A percentile compares a stretch with the other conserved stretches of the same genome.
Evolutionary conservation across 176 grass and related monocot genomes (phyloP).

Genomic region (Paspalum notatum): DNA sequence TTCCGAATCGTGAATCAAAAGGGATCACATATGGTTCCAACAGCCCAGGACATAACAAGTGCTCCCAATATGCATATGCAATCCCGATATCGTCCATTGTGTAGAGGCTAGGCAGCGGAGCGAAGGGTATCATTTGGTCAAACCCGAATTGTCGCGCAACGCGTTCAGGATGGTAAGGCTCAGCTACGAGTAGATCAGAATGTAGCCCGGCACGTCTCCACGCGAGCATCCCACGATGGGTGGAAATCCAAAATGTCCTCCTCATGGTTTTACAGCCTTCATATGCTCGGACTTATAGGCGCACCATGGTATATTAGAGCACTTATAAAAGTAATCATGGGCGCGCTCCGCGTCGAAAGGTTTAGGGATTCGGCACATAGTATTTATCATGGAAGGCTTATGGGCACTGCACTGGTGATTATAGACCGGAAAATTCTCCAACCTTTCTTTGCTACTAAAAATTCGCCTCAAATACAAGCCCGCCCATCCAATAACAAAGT

Average conservation of each 20-base stretch:
- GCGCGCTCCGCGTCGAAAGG: not conserved
- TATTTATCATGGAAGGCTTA: not conserved
- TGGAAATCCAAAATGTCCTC: not conserved
- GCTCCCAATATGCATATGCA: not conserved
- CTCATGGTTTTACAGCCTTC: too few relatives aligned
- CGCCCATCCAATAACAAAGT: not conserved
- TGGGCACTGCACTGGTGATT: too few relatives aligned
- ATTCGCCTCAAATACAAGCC: not conserved
- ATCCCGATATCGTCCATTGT: not conserved
- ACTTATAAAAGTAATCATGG: not conserved
- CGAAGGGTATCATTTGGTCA: not conserved
- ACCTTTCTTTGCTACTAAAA: not conserved
- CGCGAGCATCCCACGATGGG: not conserved
- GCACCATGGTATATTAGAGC: not conserved
- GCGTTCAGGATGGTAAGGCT: not conserved
- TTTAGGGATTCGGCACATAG: not conserved
- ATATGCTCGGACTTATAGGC: not conserved
- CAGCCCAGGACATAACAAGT: not conserved
- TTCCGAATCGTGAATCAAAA: too few relatives aligned
- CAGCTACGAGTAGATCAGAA: not conserved
- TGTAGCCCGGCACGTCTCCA: not conserved
- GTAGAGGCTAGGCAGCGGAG: not conserved
- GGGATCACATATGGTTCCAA: too few relatives aligned
- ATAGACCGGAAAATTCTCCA: too few relatives aligned
- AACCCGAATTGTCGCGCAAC: not conserved